phyloP scores from a whole-genome alignment of 768 basidiomycete species.

The Leccinum ochraceum region DNA sequence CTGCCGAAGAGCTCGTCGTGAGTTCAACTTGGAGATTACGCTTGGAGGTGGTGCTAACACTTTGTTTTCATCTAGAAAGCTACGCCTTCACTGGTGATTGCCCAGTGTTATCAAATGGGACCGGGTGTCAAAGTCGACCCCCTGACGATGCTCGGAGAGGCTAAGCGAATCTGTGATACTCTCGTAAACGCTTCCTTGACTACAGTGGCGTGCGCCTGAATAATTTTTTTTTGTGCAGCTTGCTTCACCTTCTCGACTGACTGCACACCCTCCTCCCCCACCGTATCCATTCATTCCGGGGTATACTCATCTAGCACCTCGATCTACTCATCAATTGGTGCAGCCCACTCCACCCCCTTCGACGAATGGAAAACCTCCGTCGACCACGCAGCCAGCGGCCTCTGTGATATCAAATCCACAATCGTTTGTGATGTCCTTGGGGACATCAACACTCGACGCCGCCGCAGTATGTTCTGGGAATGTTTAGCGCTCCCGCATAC shows the following conservation, averaged over 20 bases:
- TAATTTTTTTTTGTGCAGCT: slow-evolving; percentile 44
- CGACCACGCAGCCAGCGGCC: slow-evolving; percentile 37
- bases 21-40: slow-evolving; percentile 34
- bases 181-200: slow-evolving; percentile 47
- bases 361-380: slow-evolving; percentile 33
- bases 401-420: slow-evolving; percentile 68
- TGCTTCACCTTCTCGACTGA: slow-evolving; percentile 70
- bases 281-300: slow-evolving; percentile 51
- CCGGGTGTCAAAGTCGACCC: slow-evolving; percentile 72
- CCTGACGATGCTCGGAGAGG: slow-evolving; percentile 69
- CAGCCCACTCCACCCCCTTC: slow-evolving; percentile 40
- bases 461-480: slow-evolving; percentile 43
- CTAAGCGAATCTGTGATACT: slow-evolving; percentile 75
- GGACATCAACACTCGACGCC: slow-evolving; percentile 50
- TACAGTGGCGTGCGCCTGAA: slow-evolving; percentile 9
- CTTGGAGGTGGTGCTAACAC: slow-evolving; percentile 11
- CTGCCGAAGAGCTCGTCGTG: slow-evolving; percentile 85
- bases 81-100: slow-evolving; percentile 68
- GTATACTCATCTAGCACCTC: slow-evolving; percentile 29
- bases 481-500: slow-evolving; percentile 43
- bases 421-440: slow-evolving; percentile 71
- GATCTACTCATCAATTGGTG: slow-evolving; percentile 34
- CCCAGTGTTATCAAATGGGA: slow-evolving; percentile 80
- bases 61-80: slow-evolving; percentile 39
- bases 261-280: slow-evolving; percentile 64